Percentiles rank a stretch among this genome's conserved stretches.
phyloP scores from a whole-genome alignment of 331 rosid species.

The Arachis monticola region DNA sequence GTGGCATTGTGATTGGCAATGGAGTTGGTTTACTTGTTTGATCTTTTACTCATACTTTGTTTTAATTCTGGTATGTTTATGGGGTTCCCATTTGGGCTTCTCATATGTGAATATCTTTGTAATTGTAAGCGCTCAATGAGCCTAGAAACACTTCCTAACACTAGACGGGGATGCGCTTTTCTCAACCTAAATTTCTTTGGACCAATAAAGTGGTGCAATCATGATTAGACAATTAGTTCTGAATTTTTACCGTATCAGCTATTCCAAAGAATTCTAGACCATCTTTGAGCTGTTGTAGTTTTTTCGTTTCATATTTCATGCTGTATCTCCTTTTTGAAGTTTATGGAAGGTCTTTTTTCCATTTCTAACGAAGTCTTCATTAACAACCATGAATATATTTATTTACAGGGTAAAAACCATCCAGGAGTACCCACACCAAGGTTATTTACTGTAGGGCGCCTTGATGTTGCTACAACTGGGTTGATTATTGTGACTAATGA shows the following conservation, averaged over 20 bases:
- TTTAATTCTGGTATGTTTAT: not conserved
- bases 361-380: slow-evolving; percentile 10
- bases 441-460: slow-evolving; percentile 90
- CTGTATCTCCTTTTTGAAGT: not conserved
- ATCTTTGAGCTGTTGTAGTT: slow-evolving; percentile 2
- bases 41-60: not conserved
- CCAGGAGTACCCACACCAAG: slow-evolving; percentile 79
- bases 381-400: not conserved
- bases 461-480: slow-evolving; percentile 97
- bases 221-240: not conserved
- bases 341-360: slow-evolving; percentile 6
- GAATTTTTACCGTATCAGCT: slow-evolving; percentile 1
- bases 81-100: not conserved
- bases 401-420: slow-evolving; percentile 65
- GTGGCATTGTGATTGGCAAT: not conserved
- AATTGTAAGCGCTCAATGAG: not conserved
- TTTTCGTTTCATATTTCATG: not conserved
- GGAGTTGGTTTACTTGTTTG: not conserved
- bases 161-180: not conserved
- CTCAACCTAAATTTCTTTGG: not conserved
- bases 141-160: not conserved
- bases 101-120: not conserved
- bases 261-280: slow-evolving; percentile 16
- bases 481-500: slow-evolving; percentile 92
- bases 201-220: not conserved